phyloP scores from a whole-genome alignment of 441 rosid genomes.

The Gossypium schwendimanii region DNA sequence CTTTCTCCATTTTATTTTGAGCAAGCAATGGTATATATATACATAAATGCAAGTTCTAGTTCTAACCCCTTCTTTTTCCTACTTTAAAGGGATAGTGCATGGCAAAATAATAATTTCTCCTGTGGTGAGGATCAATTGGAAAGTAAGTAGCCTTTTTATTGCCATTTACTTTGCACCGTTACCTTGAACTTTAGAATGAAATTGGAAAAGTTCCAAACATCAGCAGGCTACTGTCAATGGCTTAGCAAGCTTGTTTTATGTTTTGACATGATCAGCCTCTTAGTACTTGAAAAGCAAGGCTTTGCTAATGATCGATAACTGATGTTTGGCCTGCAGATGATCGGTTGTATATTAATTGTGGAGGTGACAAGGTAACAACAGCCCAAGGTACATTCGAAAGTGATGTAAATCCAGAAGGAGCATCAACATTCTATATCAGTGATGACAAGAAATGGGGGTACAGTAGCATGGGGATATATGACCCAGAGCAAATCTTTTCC shows the following conservation, averaged over 20 bases:
- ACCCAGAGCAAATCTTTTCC: background rate
- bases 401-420: conserved; percentile 24
- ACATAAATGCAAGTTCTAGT: background rate
- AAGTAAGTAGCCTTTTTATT: conserved; percentile 1
- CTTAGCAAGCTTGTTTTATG: background rate
- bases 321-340: background rate
- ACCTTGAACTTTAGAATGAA: background rate
- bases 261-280: background rate
- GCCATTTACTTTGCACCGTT: no score
- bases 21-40: background rate
- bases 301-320: background rate
- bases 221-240: background rate
- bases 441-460: conserved; percentile 54
- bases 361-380: conserved; percentile 5
- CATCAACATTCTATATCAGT: conserved; percentile 40
- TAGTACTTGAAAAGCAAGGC: background rate
- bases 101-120: background rate
- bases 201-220: background rate
- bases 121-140: conserved; percentile 1
- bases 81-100: background rate
- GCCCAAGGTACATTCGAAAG: background rate
- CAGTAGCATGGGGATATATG: conserved; percentile 52
- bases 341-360: conserved; percentile 5
- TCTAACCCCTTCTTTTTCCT: background rate
- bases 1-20: background rate